phyloP scores from a whole-genome alignment of 208 protist species.

The Leishmania major region DNA sequence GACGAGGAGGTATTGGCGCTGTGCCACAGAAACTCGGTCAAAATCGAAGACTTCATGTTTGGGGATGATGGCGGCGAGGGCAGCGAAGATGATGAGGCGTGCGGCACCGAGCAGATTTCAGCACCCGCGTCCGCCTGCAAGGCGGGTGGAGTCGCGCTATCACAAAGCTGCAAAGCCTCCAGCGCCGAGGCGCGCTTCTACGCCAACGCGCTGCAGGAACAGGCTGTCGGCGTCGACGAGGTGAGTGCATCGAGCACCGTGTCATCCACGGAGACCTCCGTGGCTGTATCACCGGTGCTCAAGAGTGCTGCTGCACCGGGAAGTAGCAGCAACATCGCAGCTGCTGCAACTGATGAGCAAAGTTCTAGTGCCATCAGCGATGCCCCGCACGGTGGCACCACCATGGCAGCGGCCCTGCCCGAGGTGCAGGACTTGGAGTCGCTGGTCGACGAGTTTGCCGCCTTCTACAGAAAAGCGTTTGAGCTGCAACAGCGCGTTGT shows the following conservation, averaged over 20 bases:
- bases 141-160: not conserved
- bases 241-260: slow-evolving; percentile 16
- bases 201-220: slow-evolving; percentile 46
- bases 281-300: not conserved
- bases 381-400: not conserved
- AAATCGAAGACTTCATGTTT: slow-evolving; percentile 48
- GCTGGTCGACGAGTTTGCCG: slow-evolving; percentile 71
- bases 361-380: not conserved
- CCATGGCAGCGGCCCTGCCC: slow-evolving; percentile 27
- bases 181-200: slow-evolving; percentile 41
- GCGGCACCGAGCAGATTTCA: not conserved
- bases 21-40: slow-evolving; percentile 28
- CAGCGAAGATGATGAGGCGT: not conserved
- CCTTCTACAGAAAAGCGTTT: slow-evolving; percentile 53
- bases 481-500: slow-evolving; percentile 40
- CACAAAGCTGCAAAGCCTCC: not conserved
- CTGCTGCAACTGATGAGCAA: not conserved
- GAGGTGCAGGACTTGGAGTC: slow-evolving; percentile 75
- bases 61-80: slow-evolving; percentile 26
- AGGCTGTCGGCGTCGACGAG: slow-evolving; percentile 30
- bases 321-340: not conserved
- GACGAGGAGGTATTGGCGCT: slow-evolving; percentile 35
- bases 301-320: not conserved
- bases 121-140: not conserved
- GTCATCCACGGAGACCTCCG: slow-evolving; percentile 9